phyloP scores from a whole-genome alignment of 257 asterid genomes.

The Solanum bulbocastanum region DNA sequence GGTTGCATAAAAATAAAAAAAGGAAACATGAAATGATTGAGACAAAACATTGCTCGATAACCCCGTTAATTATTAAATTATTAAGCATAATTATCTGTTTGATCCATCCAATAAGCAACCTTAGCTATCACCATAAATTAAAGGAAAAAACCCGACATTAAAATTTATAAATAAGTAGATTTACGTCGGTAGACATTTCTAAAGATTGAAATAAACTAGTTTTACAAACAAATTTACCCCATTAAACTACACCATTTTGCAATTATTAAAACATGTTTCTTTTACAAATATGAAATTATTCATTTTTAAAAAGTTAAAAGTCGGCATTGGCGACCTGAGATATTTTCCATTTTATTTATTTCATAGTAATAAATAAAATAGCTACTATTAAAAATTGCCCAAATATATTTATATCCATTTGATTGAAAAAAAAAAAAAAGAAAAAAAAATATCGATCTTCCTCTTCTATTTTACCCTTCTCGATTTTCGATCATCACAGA shows the following conservation, averaged over 20 bases:
- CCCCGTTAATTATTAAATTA: too few species aligned
- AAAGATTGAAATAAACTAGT: too few species aligned
- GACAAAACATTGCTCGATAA: too few species aligned
- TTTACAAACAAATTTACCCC: background rate
- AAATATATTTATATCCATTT: background rate
- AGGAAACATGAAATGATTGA: background rate
- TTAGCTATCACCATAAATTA: too few species aligned
- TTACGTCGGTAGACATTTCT: fast-evolving
- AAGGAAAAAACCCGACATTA: fast-evolving
- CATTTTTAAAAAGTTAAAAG: background rate
- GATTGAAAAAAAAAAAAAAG: background rate
- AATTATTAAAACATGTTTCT: background rate
- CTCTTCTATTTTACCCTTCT: background rate
- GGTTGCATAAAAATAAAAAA: too few species aligned
- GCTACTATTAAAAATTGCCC: background rate
- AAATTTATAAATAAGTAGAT: too few species aligned
- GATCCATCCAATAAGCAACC: fast-evolving
- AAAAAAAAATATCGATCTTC: background rate
- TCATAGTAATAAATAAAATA: background rate
- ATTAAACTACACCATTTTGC: background rate
- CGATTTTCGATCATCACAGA: background rate
- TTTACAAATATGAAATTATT: too few species aligned
- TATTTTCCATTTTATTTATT: background rate
- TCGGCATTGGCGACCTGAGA: background rate
- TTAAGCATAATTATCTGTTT: too few species aligned